Evolutionary conservation across 345 rosid genomes (phyloP).

Genomic region (Eucalyptus melliodora): DNA sequence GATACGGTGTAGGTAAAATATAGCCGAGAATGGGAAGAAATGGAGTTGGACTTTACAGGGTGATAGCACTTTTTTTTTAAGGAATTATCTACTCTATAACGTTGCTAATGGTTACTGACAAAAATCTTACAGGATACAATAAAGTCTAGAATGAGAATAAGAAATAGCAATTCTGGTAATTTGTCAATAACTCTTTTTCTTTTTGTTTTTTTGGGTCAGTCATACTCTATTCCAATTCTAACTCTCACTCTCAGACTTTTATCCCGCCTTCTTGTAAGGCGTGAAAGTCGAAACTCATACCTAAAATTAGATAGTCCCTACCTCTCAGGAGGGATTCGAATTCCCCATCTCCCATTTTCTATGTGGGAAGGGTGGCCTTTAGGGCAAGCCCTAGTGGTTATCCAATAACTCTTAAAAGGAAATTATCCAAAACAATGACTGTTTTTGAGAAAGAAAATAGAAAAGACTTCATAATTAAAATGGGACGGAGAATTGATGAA

Average conservation of each 20-base stretch:
- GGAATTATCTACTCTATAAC: neutral
- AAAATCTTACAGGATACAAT: too few species aligned
- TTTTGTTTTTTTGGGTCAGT: too few species aligned
- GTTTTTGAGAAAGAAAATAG: neutral
- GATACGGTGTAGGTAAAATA: neutral
- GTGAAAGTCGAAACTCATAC: too few species aligned
- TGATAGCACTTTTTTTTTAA: neutral
- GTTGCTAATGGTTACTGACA: neutral
- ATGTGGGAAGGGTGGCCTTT: too few species aligned
- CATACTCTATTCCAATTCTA: rapidly evolving
- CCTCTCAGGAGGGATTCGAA: too few species aligned
- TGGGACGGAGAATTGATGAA: neutral
- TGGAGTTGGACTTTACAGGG: neutral
- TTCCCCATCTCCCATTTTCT: too few species aligned
- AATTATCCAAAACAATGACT: too few species aligned
- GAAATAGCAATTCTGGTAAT: neutral
- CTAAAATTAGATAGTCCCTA: too few species aligned
- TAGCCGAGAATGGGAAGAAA: neutral
- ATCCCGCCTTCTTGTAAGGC: rapidly evolving
- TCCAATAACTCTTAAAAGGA: neutral
- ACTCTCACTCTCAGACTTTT: too few species aligned
- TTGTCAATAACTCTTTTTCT: too few species aligned
- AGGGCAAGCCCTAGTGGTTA: too few species aligned
- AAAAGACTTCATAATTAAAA: neutral
- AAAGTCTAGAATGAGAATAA: too few species aligned